Percentiles rank a stretch among this genome's conserved stretches.
These are phyloP conservation scores for Phlebiopsis gigantea DNA, from an alignment of 768 basidiomycete genomes.

Conservation along the genomic window DNA sequence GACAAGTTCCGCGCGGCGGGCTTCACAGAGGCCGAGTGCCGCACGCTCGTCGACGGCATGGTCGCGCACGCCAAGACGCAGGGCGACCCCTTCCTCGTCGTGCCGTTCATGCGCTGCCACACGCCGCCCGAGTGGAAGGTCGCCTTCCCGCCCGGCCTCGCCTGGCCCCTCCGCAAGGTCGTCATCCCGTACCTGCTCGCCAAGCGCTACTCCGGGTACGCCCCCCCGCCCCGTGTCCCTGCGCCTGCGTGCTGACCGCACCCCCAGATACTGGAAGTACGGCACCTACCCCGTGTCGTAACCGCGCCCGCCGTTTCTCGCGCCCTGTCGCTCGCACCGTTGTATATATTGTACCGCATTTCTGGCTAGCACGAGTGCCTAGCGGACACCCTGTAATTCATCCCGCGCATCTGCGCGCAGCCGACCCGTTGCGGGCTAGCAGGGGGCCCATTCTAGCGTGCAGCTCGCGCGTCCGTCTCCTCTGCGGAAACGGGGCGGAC, in stretches of 20 bases:
- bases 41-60: constrained; percentile 23
- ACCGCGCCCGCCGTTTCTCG: no score
- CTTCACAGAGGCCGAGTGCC: constrained; percentile 26
- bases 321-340: no score
- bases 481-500: no score
- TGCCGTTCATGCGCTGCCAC: constrained; percentile 36
- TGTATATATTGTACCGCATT: no score
- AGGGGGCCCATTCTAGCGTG: no score
- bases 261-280: constrained; percentile 34
- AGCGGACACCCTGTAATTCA: no score
- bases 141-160: constrained; percentile 31
- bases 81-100: constrained; percentile 28
- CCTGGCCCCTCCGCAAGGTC: constrained; percentile 34
- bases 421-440: no score
- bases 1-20: constrained; percentile 25
- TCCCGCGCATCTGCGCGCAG: no score
- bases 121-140: constrained; percentile 33
- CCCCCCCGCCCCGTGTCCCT: neutral
- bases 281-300: constrained; percentile 29
- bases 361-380: no score
- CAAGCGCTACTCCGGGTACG: constrained; percentile 31
- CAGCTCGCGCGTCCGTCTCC: no score
- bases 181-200: constrained; percentile 33
- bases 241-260: neutral
- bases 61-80: constrained; percentile 29